Evolutionary conservation across 1,139 yeast genomes (phyloP).

Genomic region (Pichia sp.): DNA sequence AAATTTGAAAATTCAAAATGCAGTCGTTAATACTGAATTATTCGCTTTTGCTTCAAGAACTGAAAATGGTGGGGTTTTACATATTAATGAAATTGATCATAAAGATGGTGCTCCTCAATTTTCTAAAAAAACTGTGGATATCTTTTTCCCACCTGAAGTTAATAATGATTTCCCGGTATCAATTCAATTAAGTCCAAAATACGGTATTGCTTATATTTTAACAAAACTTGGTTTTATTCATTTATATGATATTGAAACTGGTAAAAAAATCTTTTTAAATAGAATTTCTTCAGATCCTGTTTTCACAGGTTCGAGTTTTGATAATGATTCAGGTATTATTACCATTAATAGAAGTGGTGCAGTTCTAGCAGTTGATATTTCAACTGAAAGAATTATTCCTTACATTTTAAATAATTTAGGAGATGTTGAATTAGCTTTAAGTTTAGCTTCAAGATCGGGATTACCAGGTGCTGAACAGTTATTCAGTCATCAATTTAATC

Average conservation of each 20-base stretch:
- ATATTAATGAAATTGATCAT: slow-evolving; percentile 94
- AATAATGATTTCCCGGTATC: slow-evolving; percentile 95
- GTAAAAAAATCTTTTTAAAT: slow-evolving; percentile 88
- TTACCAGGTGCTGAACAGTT: slow-evolving; percentile 94
- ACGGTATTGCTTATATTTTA: slow-evolving; percentile 80
- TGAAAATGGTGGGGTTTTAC: slow-evolving; percentile 78
- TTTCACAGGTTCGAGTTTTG: slow-evolving; percentile 78
- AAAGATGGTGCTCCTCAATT: slow-evolving; percentile 77
- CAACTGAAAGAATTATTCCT: slow-evolving; percentile 80
- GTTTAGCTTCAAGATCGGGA: slow-evolving; percentile 92
- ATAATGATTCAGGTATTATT: slow-evolving; percentile 73
- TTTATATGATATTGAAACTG: slow-evolving; percentile 88
- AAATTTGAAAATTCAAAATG: slow-evolving; percentile 64
- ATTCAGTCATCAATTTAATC: slow-evolving; percentile 87
- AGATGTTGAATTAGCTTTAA: slow-evolving; percentile 79
- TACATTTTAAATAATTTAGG: slow-evolving; percentile 82
- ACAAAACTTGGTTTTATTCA: slow-evolving; percentile 97
- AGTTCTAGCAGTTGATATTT: slow-evolving; percentile 85
- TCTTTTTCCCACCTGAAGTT: slow-evolving; percentile 96
- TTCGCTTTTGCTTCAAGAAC: slow-evolving; percentile 85
- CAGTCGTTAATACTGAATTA: slow-evolving; percentile 71
- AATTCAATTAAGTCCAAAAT: slow-evolving; percentile 76
- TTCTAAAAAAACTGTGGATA: slow-evolving; percentile 84
- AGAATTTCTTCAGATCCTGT: slow-evolving; percentile 96
- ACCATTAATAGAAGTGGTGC: slow-evolving; percentile 95